These are phyloP conservation scores for Penicillium alfredii DNA, from an alignment of 495 filamentous ascomycete species.

Conservation along the genomic window DNA sequence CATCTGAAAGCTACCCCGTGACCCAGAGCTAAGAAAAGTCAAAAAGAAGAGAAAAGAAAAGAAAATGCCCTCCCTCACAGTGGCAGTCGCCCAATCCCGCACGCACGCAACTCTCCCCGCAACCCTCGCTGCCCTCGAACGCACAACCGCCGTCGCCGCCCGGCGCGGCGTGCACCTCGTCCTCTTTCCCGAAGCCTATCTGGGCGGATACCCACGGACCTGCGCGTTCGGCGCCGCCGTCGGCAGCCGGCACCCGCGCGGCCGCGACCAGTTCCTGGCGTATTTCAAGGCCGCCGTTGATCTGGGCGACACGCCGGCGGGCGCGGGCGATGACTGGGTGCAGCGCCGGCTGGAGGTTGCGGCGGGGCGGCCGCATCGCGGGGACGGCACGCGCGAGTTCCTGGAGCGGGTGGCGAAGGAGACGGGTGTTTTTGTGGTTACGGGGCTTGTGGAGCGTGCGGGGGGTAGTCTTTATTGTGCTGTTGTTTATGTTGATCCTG, in stretches of 20 bases:
- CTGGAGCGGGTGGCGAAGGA: constrained; percentile 69
- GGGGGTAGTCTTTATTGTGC: constrained; percentile 83
- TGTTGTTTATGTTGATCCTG: constrained; percentile 76
- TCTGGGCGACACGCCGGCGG: constrained; percentile 75
- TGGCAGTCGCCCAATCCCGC: constrained; percentile 54
- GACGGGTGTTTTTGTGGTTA: constrained; percentile 73
- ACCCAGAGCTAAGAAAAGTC: not conserved
- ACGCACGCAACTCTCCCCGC: constrained; percentile 57
- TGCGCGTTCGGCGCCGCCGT: constrained; percentile 69
- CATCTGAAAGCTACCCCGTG: no score
- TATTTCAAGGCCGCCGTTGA: constrained; percentile 80
- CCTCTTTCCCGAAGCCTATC: constrained; percentile 88
- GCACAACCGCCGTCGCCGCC: constrained; percentile 42
- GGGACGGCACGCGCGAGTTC: constrained; percentile 80
- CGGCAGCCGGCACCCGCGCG: constrained; percentile 58
- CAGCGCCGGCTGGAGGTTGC: constrained; percentile 51
- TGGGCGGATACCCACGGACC: constrained; percentile 90
- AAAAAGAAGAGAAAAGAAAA: not conserved
- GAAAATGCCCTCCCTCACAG: constrained; percentile 1
- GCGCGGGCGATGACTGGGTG: constrained; percentile 70
- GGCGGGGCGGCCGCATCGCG: constrained; percentile 46
- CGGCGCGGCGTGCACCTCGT: constrained; percentile 61
- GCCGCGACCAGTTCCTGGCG: constrained; percentile 74
- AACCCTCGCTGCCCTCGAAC: constrained; percentile 61
- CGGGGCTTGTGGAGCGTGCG: constrained; percentile 71